These are phyloP conservation scores for Phaeosphaeria sp. DNA, from an alignment of 2,329 filamentous ascomycete species.

Conservation along the genomic window DNA sequence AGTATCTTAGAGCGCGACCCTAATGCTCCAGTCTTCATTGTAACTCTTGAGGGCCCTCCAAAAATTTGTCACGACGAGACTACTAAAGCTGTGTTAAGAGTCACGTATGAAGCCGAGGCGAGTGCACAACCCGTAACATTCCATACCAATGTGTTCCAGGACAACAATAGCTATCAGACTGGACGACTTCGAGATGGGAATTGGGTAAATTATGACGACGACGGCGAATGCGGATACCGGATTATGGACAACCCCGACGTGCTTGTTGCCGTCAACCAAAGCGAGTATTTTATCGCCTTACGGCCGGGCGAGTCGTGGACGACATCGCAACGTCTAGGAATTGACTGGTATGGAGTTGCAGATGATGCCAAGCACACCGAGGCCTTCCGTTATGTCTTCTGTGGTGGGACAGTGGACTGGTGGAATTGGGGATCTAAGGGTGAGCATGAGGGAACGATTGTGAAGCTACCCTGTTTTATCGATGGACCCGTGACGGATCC, in stretches of 20 bases:
- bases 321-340: conserved; percentile 3
- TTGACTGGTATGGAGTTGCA: conserved; percentile 4
- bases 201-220: conserved; percentile 4
- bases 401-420: conserved; percentile 7
- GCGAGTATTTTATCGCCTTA: conserved; percentile 7
- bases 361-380: conserved; percentile 6
- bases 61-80: not conserved
- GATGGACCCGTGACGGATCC: conserved; percentile 5
- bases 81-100: conserved; percentile 1
- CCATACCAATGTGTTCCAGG: conserved; percentile 4
- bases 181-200: conserved; percentile 5
- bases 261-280: conserved; percentile 1
- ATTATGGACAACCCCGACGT: conserved; percentile 8
- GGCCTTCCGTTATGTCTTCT: conserved; percentile 2
- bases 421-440: conserved; percentile 7
- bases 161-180: conserved; percentile 3
- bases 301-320: conserved; percentile 10
- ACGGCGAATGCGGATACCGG: conserved; percentile 1
- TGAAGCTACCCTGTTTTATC: conserved; percentile 9
- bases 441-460: conserved; percentile 7
- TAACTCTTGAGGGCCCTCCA: conserved; percentile 1
- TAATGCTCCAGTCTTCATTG: conserved; percentile 3
- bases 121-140: conserved; percentile 7
- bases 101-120: conserved; percentile 8
- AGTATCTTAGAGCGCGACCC: not conserved